Percentiles rank a stretch among this genome's conserved stretches.
phyloP scores from a whole-genome alignment of 257 asterid genomes.

The Solanum pimpinellifolium region DNA sequence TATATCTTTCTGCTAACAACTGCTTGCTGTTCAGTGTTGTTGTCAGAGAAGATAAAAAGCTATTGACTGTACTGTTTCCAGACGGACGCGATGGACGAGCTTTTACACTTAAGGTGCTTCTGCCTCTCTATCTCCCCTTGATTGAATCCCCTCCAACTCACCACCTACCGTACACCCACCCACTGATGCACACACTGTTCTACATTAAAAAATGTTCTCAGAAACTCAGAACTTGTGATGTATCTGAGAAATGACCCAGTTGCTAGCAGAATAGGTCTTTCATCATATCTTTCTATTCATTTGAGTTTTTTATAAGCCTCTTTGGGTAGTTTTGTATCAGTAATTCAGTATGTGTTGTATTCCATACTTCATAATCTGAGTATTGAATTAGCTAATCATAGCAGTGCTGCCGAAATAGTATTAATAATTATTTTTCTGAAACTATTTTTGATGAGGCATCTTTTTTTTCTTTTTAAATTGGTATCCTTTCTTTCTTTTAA shows the following conservation, averaged over 20 bases:
- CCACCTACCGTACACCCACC: neutral
- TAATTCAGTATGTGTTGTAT: neutral
- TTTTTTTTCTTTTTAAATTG: neutral
- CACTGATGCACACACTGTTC: neutral
- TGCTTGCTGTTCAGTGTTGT: slow-evolving; percentile 59
- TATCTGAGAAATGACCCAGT: neutral
- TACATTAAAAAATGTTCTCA: neutral
- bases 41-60: slow-evolving; percentile 90
- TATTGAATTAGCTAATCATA: neutral
- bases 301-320: neutral
- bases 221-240: neutral
- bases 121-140: neutral
- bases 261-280: neutral
- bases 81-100: slow-evolving; percentile 98
- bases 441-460: neutral
- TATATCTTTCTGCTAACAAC: neutral
- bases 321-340: neutral
- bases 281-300: neutral
- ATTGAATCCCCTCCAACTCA: neutral
- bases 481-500: neutral
- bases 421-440: neutral
- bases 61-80: slow-evolving; percentile 78
- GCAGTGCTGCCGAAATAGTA: neutral
- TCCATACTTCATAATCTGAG: neutral
- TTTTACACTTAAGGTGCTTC: slow-evolving; percentile 77